Evolutionary conservation across 805 yeast genomes (phyloP), one percentile per base, ranked within the genome.

Genomic region (Yarrowia sp.): DNA sequence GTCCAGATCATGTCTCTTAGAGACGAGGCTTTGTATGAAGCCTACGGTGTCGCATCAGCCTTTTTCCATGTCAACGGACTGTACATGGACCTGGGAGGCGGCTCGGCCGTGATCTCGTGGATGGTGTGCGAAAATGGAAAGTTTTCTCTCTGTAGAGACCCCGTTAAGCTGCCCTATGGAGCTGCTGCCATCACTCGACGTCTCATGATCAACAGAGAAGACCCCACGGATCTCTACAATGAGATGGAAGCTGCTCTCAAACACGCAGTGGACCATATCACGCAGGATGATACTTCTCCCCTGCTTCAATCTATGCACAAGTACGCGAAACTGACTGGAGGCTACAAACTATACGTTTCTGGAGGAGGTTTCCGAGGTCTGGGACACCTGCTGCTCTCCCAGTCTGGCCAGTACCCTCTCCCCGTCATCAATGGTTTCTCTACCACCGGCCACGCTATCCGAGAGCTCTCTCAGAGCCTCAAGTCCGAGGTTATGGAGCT

Each of bases 331-430:
- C 73, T 73, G 40, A 84, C 83, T 49, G 88, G 88, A 15, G 92
- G 92, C 0, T 85, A 85, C 71, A 84, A 85, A 70, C 73, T 89
- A 49, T 88, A 85, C 73, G 84, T 88, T 5, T 86, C 90, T 71
- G 93, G 93, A 65, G 92, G 92, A 68, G 93, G 92, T 0, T 79
- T 88, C 56, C 81, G 93, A 72, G 91, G 90, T 2, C 79, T 89
- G 68, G 92, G 92, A 0, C 87, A 87, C 74, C 76, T 87, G 30
- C 72, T 88, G 13, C 77, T 88, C 53, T 78, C 81, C 19, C 83
- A 81, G 69, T 82, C 82, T 40, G 81, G 81, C 43, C 82, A 82
- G 19, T 88, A 89, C 73, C 92, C 93, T 7, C 82, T 89, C 44
- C 89, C 88, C 0, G 85, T 88, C 49, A 86, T 88, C 55, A 88